Evolutionary conservation across 768 basidiomycete genomes (phyloP), one percentile per base, ranked within the genome.

Genomic region (Heimioporus sp.): DNA sequence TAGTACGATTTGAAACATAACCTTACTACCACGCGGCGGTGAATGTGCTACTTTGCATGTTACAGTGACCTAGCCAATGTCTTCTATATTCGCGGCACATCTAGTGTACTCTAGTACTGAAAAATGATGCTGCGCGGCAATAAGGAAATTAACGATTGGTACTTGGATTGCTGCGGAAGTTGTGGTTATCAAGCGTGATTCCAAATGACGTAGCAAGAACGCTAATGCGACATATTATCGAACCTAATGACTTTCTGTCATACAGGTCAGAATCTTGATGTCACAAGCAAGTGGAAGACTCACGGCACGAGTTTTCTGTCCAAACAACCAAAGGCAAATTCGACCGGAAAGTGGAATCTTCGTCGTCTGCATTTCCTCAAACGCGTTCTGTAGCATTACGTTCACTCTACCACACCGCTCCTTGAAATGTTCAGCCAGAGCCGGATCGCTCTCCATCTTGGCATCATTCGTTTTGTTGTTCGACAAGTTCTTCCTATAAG

Each of bases 401-500:
- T 54, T 57, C 5, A 54, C 16, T 24, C 51, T 57, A 0, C 57
- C 48, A n/a, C 41, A 52, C n/a, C 64, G 56, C 10, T 48, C 47
- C 11, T 40, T 53, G 13, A 65, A 28, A 34, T 48, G 52, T 44
- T 10, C 34, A 0, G 56, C 56, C 17, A 62, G 32, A 15, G 5
- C 21, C 4, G 56, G 56, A 41, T 64, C 31, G n/a, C 54, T 50
- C 17, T 50, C 36, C 24, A 21, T 1, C 30, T 30, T 64, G 20
- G 62, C 61, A 17, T 60, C 52, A 5, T 64, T 52, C 13, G 62
- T 54, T 62, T 1, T 39, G 11, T 5, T 51, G 57, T 6, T 35
- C 40, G 10, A 59, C 42, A 0, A 62, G 43, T 37, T 63, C 62
- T 54, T 63, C 63, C 31, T 63, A 62, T 20, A 63, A 39, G 12